Base-by-base conservation (phyloP, 2,329 filamentous ascomycete genomes). In the Diplodia sapinea region DNA sequence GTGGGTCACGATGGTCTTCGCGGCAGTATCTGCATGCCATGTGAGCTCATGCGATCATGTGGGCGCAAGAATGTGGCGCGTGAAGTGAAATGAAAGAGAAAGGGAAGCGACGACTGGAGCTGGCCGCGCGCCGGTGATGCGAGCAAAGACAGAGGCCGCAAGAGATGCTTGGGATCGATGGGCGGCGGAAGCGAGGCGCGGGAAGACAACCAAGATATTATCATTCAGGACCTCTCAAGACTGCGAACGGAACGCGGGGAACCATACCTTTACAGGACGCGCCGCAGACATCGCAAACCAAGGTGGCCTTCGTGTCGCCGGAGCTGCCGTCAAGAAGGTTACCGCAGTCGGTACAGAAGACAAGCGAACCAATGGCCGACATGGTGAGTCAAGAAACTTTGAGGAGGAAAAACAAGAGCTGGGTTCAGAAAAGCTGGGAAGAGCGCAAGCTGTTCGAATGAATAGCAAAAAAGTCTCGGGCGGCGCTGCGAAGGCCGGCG, bases 281-380 rank as follows among this genome's bases (percentile, higher is more conserved):
- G 70, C 91, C 92, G 79, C 94, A 98, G 77, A 94, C 90, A 74
- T 92, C 91, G 84, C 94, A 99, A 71, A 86, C 85, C 68, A 98
- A 82, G 68, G 91, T 86, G 67, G 91, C 90, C 76, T 93, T 91
- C 72, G 88, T 85, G 68, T 89, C 89, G 69, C 91, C 92, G 70
- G 90, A 90, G 56, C 91, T 93, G 64, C 90, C 87, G 65, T 95
- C 93, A 50, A 98, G 84, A 3, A 97, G 85, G 78, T 96, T 96
- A 70, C 94, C 94, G 79, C 94, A 98, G 77, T 94, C 92, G 65
- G 86, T 92, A 83, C 94, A 98, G 80, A 98, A 98, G 43, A 97
- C 89, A 50, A 98, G 85, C 64, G 93, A 94, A 67, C 93, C 94
- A 72, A 97, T 93, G 20, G 92, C 89, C 71, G 94, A 89, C 94